These are phyloP conservation scores for Pythium sukuiense DNA, from an alignment of 352 stramenopile genomes.

Conservation along the genomic window DNA sequence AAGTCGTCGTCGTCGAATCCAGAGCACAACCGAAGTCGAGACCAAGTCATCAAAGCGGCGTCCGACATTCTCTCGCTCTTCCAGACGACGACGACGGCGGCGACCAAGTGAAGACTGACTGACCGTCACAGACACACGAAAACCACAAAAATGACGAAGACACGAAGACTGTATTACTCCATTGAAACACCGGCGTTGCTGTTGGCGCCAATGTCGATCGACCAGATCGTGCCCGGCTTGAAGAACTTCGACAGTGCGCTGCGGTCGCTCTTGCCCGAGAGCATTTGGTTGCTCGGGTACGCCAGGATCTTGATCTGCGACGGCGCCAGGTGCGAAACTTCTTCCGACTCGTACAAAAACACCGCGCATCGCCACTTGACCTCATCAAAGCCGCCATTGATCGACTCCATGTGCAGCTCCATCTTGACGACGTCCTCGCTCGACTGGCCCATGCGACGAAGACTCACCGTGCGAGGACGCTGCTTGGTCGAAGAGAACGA, in stretches of 20 bases:
- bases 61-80: constrained; percentile 39
- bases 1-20: neutral
- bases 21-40: constrained; percentile 17
- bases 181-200: constrained; percentile 33
- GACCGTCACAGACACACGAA: neutral
- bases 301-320: constrained; percentile 79
- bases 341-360: constrained; percentile 82
- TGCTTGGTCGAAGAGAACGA: constrained; percentile 60
- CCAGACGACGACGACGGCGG: constrained; percentile 2
- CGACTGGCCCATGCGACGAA: constrained; percentile 72
- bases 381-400: constrained; percentile 81
- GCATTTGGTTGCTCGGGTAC: constrained; percentile 67
- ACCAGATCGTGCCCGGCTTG: constrained; percentile 77
- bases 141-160: neutral
- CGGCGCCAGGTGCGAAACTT: constrained; percentile 73
- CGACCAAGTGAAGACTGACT: neutral
- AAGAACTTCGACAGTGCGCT: constrained; percentile 76
- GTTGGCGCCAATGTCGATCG: constrained; percentile 77
- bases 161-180: constrained; percentile 24
- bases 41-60: constrained; percentile 55
- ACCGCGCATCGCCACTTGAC: constrained; percentile 87
- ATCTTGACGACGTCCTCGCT: constrained; percentile 70
- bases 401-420: constrained; percentile 79
- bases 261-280: constrained; percentile 62
- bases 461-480: constrained; percentile 49